phyloP scores from a whole-genome alignment of 2,329 filamentous ascomycete species.

The Plenodomus tracheiphilus region DNA sequence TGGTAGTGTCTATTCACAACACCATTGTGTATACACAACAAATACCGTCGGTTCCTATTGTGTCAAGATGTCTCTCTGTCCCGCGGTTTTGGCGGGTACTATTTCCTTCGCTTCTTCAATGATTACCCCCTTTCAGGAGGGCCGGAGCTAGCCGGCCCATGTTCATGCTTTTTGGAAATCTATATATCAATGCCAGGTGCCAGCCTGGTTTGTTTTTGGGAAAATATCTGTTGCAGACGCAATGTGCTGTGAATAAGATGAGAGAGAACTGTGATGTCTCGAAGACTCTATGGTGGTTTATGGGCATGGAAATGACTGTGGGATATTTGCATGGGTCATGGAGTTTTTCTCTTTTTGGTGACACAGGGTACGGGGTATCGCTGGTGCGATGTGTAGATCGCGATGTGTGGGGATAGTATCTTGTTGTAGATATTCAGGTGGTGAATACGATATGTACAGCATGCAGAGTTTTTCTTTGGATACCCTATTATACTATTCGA shows the following conservation, averaged over 20 bases:
- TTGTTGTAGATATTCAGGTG: background rate
- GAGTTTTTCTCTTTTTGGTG: slow-evolving; percentile 1
- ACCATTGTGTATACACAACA: too few species aligned
- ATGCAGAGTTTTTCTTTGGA: background rate
- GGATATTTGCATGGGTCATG: slow-evolving; percentile 6
- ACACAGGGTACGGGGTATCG: background rate
- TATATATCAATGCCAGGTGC: slow-evolving; percentile 21
- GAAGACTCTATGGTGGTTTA: background rate
- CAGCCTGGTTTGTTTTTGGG: slow-evolving; percentile 20
- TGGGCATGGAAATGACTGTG: background rate
- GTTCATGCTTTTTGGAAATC: slow-evolving; percentile 32
- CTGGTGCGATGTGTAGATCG: background rate
- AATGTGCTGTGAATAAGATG: background rate
- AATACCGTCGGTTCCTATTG: too few species aligned
- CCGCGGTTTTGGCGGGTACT: background rate
- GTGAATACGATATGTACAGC: background rate
- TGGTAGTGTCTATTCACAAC: background rate
- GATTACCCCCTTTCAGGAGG: slow-evolving; percentile 39
- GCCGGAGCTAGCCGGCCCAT: slow-evolving; percentile 38
- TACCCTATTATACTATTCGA: background rate
- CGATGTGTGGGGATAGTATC: background rate
- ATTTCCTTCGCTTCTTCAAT: slow-evolving; percentile 27
- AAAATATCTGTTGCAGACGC: too few species aligned
- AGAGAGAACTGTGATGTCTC: background rate
- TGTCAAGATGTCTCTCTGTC: background rate